These are phyloP conservation scores for Dacryopinax spathularia DNA, from an alignment of 768 basidiomycete genomes.

Conservation along the genomic window DNA sequence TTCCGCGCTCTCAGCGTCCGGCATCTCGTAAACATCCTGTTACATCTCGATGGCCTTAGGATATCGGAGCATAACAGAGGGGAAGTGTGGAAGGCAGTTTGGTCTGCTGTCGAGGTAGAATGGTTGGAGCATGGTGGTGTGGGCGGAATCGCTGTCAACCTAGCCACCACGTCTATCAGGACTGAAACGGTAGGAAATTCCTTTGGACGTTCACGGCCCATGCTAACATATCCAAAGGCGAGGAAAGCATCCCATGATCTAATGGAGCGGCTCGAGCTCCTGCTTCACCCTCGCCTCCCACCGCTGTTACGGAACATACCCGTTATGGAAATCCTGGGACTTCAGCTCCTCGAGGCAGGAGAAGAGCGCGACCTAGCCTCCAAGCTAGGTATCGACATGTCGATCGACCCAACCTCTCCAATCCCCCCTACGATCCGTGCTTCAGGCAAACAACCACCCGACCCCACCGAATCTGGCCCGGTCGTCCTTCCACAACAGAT, in stretches of 20 bases:
- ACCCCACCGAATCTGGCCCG: not conserved
- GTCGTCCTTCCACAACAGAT: not conserved
- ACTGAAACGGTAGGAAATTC: not conserved
- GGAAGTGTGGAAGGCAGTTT: conserved; percentile 20
- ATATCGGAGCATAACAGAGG: not conserved
- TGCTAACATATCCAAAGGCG: not conserved
- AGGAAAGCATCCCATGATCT: not conserved
- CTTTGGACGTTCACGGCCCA: not conserved
- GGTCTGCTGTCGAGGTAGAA: not conserved
- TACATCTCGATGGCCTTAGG: not conserved
- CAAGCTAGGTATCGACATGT: not conserved
- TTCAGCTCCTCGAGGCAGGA: conserved; percentile 46
- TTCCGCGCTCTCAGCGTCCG: not conserved
- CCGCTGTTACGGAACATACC: conserved; percentile 57
- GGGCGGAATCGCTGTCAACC: conserved; percentile 6
- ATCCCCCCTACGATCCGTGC: not conserved
- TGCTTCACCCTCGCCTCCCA: conserved; percentile 69
- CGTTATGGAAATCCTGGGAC: conserved; percentile 42
- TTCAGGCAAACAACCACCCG: not conserved
- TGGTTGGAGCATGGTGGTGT: conserved; percentile 5
- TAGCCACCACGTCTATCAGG: not conserved
- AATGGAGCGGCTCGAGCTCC: conserved; percentile 33
- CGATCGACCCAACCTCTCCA: not conserved
- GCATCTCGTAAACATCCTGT: not conserved
- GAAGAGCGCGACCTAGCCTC: conserved; percentile 28